phyloP scores from a whole-genome alignment of 257 asterid genomes.

The Fraxinus cuspidata region DNA sequence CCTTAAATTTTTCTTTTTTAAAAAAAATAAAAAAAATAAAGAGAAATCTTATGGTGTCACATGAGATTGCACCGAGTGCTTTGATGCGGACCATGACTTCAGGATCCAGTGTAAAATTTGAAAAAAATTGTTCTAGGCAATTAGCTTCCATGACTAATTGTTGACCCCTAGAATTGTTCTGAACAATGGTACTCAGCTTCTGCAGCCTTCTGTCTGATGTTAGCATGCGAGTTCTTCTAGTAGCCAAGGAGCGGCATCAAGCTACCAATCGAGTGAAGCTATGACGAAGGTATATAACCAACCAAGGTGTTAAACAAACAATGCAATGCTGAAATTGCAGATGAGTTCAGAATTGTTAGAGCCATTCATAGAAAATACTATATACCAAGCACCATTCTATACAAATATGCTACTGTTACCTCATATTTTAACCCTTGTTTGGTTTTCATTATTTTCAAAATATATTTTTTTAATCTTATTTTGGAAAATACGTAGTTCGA shows the following conservation, averaged over 20 bases:
- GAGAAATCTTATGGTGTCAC: constrained; percentile 31
- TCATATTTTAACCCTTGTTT: too few relatives aligned
- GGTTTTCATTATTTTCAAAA: too few relatives aligned
- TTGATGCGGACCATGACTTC: constrained; percentile 75
- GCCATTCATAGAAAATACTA: too few relatives aligned
- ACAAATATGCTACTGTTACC: not conserved
- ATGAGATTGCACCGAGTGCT: constrained; percentile 90
- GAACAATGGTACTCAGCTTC: constrained; percentile 52
- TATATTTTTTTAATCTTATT: too few relatives aligned
- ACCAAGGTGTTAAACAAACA: constrained; percentile 9
- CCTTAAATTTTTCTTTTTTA: too few relatives aligned
- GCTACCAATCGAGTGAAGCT: constrained; percentile 88
- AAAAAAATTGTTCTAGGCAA: constrained; percentile 70
- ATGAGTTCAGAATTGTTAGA: not conserved
- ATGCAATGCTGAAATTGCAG: not conserved
- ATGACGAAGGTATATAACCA: constrained; percentile 34
- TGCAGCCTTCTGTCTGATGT: constrained; percentile 88
- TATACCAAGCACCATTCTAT: not conserved
- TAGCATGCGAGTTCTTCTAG: constrained; percentile 68
- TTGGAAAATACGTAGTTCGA: too few relatives aligned
- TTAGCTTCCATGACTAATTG: not conserved
- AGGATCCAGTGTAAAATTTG: constrained; percentile 72
- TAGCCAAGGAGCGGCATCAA: constrained; percentile 70
- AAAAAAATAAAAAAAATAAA: too few relatives aligned
- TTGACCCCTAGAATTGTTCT: too few relatives aligned